A percentile compares a stretch with the other conserved stretches of the same genome.
Evolutionary conservation across 1,284 basidiomycete species (phyloP).

Genomic region (Moesziomyces antarcticus): DNA sequence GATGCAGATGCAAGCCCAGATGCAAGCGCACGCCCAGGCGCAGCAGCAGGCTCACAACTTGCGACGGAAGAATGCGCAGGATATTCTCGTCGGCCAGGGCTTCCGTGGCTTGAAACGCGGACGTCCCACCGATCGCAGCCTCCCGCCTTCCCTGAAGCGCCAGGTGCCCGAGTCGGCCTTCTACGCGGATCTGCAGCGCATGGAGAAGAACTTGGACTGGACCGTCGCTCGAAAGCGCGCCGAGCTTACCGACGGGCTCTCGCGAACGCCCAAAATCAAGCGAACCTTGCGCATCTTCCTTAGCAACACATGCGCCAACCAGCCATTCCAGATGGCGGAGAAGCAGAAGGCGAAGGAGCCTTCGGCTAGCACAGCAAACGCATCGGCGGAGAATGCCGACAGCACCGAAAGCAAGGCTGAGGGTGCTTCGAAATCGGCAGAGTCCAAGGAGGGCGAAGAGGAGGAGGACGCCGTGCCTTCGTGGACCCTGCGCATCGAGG

Average conservation of each 20-base stretch:
- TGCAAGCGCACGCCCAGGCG: slow-evolving; percentile 35
- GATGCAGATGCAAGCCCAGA: slow-evolving; percentile 44
- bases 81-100: slow-evolving; percentile 56
- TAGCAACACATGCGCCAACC: slow-evolving; percentile 86
- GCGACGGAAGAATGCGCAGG: slow-evolving; percentile 53
- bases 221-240: slow-evolving; percentile 88
- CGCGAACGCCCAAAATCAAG: slow-evolving; percentile 72
- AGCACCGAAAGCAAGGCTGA: slow-evolving; percentile 25
- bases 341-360: slow-evolving; percentile 52
- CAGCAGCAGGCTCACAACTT: slow-evolving; percentile 42
- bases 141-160: slow-evolving; percentile 79
- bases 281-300: slow-evolving; percentile 88
- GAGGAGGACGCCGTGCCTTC: slow-evolving; percentile 84
- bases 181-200: slow-evolving; percentile 85
- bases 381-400: slow-evolving; percentile 27
- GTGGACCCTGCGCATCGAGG: slow-evolving; percentile 90
- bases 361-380: slow-evolving; percentile 11
- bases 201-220: slow-evolving; percentile 95
- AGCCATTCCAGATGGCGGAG: slow-evolving; percentile 69
- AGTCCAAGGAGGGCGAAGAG: slow-evolving; percentile 28
- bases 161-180: slow-evolving; percentile 73
- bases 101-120: slow-evolving; percentile 73
- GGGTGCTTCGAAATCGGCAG: slow-evolving; percentile 22
- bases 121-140: slow-evolving; percentile 81
- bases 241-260: slow-evolving; percentile 72